These are phyloP conservation scores for Ganoderma boninense DNA, from an alignment of 1,284 basidiomycete genomes.

Conservation along the genomic window DNA sequence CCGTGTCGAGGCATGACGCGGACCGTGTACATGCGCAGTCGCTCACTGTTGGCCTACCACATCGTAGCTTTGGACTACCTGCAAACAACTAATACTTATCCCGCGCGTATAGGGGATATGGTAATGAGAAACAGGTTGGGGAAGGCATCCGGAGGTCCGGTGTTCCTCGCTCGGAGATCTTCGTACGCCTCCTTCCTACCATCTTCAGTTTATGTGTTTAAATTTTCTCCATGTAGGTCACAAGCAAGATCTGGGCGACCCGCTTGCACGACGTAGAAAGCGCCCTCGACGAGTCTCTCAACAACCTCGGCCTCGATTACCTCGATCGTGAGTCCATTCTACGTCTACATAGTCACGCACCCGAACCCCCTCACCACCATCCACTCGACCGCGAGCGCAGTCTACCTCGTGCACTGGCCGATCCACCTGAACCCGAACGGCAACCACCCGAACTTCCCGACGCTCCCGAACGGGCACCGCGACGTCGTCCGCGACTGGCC, in stretches of 20 bases:
- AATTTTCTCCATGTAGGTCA: conserved; percentile 57
- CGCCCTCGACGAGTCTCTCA: conserved; percentile 75
- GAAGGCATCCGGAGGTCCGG: conserved; percentile 83
- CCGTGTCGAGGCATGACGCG: too few species aligned
- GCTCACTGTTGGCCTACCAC: too few species aligned
- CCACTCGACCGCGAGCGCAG: too few species aligned
- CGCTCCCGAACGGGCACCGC: conserved; percentile 71
- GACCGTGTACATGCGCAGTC: too few species aligned
- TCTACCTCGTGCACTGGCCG: conserved; percentile 88
- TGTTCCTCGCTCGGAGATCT: conserved; percentile 82
- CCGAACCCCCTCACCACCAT: neutral
- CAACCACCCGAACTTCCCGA: conserved; percentile 76
- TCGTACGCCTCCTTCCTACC: conserved; percentile 57
- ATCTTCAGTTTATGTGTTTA: conserved; percentile 9
- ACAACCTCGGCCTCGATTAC: conserved; percentile 80
- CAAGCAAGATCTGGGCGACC: conserved; percentile 77
- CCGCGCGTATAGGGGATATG: conserved; percentile 58
- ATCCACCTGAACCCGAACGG: conserved; percentile 78
- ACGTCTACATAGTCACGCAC: neutral
- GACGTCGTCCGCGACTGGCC: conserved; percentile 74
- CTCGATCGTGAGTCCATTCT: conserved; percentile 66
- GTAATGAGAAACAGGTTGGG: conserved; percentile 88
- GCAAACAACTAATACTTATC: too few species aligned
- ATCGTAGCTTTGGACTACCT: too few species aligned
- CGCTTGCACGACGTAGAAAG: conserved; percentile 81